Percentiles rank a stretch among this genome's conserved stretches.
Evolutionary conservation across 192 early-diverging fungal species (phyloP).

Genomic region (Podila epicladia): DNA sequence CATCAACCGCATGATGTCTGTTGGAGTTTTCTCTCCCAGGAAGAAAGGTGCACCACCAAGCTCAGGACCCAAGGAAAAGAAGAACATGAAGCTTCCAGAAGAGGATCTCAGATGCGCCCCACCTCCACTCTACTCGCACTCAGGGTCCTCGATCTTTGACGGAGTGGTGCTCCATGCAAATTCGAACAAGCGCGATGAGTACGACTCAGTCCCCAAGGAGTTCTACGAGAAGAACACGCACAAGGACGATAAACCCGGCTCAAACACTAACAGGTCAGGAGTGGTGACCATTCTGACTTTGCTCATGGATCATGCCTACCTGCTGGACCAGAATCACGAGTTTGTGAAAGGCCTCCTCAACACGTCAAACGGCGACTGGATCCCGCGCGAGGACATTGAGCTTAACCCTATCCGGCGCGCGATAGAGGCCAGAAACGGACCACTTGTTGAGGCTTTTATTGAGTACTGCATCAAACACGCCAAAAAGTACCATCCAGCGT

Average conservation of each 20-base stretch:
- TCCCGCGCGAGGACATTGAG: slow-evolving; percentile 31
- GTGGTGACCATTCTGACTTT: slow-evolving; percentile 38
- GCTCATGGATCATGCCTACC: slow-evolving; percentile 26
- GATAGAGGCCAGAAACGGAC: slow-evolving; percentile 33
- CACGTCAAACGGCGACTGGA: slow-evolving; percentile 39
- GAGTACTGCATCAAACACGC: slow-evolving; percentile 49
- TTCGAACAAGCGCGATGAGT: background rate
- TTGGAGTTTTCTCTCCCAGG: slow-evolving; percentile 6
- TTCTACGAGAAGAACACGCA: slow-evolving; percentile 1
- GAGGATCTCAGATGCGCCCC: background rate
- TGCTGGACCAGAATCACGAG: slow-evolving; percentile 21
- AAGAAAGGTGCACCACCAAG: background rate
- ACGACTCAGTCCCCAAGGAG: background rate
- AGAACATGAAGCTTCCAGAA: background rate
- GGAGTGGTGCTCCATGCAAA: background rate
- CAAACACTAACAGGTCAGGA: background rate
- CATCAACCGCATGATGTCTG: slow-evolving; percentile 47
- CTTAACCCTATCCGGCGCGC: slow-evolving; percentile 43
- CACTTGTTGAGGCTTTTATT: slow-evolving; percentile 28
- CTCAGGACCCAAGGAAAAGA: background rate
- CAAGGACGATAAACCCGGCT: background rate
- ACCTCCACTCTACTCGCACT: background rate
- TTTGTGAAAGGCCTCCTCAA: slow-evolving; percentile 42
- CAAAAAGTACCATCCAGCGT: slow-evolving; percentile 47
- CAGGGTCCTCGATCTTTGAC: background rate